phyloP scores from a whole-genome alignment of 495 filamentous ascomycete genomes.

The Parachaetomium inaequale region DNA sequence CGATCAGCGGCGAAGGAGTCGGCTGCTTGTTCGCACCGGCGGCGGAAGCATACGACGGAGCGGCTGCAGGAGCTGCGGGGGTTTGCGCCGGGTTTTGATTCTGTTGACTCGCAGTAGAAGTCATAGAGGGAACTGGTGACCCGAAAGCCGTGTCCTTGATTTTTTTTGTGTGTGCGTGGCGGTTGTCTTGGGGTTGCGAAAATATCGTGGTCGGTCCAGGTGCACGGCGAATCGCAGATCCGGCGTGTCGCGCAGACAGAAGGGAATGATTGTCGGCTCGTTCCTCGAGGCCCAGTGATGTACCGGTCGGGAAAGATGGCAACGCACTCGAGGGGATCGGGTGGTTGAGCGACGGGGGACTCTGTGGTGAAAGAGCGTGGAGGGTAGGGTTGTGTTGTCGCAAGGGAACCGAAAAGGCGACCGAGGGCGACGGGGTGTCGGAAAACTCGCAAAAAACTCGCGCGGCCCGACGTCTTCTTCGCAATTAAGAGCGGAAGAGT shows the following conservation, averaged over 20 bases:
- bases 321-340: constrained; percentile 21
- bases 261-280: constrained; percentile 19
- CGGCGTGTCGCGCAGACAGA: constrained; percentile 29
- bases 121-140: constrained; percentile 44
- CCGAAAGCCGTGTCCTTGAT: constrained; percentile 33
- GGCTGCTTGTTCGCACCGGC: constrained; percentile 74
- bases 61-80: constrained; percentile 58
- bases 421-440: constrained; percentile 19
- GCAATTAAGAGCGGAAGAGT: constrained; percentile 32
- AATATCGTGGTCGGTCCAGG: constrained; percentile 18
- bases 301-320: constrained; percentile 12
- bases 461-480: constrained; percentile 17
- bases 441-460: constrained; percentile 12
- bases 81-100: constrained; percentile 54
- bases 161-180: constrained; percentile 19
- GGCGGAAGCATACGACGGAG: constrained; percentile 69
- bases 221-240: constrained; percentile 36
- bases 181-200: constrained; percentile 15
- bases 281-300: constrained; percentile 1
- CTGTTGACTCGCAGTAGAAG: constrained; percentile 50
- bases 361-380: constrained; percentile 33
- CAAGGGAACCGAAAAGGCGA: constrained; percentile 25
- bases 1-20: constrained; percentile 61
- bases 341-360: constrained; percentile 18
- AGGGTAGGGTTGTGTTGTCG: constrained; percentile 26